phyloP scores from a whole-genome alignment of 768 basidiomycete genomes.

The Tylopilus felleus region DNA sequence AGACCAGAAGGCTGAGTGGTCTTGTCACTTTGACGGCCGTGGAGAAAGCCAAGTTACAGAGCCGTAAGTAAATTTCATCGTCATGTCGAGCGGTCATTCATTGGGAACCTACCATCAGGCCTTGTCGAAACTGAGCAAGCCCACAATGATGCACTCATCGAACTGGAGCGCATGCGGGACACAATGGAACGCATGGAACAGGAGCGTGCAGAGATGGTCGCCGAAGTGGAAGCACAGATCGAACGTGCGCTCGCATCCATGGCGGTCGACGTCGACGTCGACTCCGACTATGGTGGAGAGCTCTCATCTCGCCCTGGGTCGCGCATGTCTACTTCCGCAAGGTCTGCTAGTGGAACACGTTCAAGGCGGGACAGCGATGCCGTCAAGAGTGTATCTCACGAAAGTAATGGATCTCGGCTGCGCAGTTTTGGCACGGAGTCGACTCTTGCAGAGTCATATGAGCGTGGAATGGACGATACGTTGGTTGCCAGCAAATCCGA shows the following conservation, averaged over 20 bases:
- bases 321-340: conserved; percentile 58
- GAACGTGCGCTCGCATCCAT: conserved; percentile 82
- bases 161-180: conserved; percentile 79
- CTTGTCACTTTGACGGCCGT: conserved; percentile 72
- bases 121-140: conserved; percentile 78
- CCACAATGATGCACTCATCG: conserved; percentile 74
- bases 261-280: conserved; percentile 71
- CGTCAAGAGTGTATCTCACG: conserved; percentile 36
- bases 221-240: conserved; percentile 91
- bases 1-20: conserved; percentile 81
- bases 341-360: conserved; percentile 41
- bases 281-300: conserved; percentile 63
- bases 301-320: conserved; percentile 64
- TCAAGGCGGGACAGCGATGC: conserved; percentile 64
- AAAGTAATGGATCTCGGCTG: conserved; percentile 37
- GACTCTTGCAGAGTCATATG: conserved; percentile 69
- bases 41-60: conserved; percentile 76
- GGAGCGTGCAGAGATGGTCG: conserved; percentile 85
- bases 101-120: conserved; percentile 42
- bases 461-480: conserved; percentile 40
- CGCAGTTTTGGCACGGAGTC: conserved; percentile 79
- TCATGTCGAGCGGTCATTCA: conserved; percentile 2
- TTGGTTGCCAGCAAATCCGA: conserved; percentile 36
- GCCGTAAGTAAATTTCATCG: conserved; percentile 48
- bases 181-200: conserved; percentile 86